phyloP scores from a whole-genome alignment of 2,329 filamentous ascomycete genomes.

The Calcarisporium arbuscula region DNA sequence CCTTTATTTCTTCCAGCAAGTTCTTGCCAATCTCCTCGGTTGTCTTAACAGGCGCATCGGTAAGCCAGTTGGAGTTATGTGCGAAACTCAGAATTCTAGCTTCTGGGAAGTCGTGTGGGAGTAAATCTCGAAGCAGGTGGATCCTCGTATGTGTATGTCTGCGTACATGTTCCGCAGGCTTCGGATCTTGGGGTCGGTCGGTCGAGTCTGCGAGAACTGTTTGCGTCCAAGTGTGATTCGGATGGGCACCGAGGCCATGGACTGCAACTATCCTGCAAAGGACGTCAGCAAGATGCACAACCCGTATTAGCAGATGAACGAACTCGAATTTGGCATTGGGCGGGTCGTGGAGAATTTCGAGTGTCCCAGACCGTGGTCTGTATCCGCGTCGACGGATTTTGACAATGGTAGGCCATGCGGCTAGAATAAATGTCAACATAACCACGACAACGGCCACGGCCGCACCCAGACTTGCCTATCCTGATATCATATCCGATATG shows the following conservation, averaged over 20 bases:
- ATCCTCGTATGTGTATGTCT: neutral
- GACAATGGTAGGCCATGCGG: neutral
- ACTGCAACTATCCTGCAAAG: constrained; percentile 13
- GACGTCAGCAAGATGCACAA: neutral
- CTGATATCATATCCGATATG: too few relatives aligned
- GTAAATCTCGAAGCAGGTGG: constrained; percentile 11
- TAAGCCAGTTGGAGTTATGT: constrained; percentile 16
- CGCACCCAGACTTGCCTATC: too few relatives aligned
- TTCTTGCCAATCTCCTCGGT: constrained; percentile 10
- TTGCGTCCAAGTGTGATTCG: constrained; percentile 12
- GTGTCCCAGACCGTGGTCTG: constrained; percentile 1
- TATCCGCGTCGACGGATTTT: constrained; percentile 1
- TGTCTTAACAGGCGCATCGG: constrained; percentile 13
- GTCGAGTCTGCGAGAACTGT: neutral
- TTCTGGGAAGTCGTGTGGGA: constrained; percentile 12
- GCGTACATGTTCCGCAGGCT: too few relatives aligned
- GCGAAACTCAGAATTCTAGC: constrained; percentile 13
- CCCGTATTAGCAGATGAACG: neutral
- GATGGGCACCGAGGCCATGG: constrained; percentile 13
- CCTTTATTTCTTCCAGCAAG: constrained; percentile 6
- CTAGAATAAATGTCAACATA: too few relatives aligned
- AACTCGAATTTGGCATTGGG: constrained; percentile 9
- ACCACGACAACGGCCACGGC: too few relatives aligned
- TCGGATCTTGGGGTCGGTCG: too few relatives aligned
- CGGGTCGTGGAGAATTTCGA: constrained; percentile 1